Percentiles rank a stretch among this genome's conserved stretches.
Evolutionary conservation across 805 yeast genomes (phyloP).

Genomic region (Kuraishia molischiana): DNA sequence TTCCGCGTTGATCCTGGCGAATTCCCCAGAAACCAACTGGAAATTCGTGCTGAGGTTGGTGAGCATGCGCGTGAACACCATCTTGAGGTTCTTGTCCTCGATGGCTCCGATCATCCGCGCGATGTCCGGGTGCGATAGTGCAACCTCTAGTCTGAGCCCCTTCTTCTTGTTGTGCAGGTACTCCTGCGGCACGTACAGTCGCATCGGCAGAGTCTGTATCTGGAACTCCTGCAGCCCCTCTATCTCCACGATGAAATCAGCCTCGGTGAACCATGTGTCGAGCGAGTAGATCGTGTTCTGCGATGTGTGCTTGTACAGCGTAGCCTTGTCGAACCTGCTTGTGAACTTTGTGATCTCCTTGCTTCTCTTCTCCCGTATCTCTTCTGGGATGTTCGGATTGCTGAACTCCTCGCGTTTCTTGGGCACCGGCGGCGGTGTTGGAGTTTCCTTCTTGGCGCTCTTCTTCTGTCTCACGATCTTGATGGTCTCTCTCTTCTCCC

Average conservation of each 20-base stretch:
- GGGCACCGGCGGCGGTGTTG: neutral
- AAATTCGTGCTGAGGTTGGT: slow-evolving; percentile 20
- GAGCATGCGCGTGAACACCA: slow-evolving; percentile 21
- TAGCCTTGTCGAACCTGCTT: slow-evolving; percentile 15
- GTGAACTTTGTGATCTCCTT: slow-evolving; percentile 16
- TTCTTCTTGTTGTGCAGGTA: slow-evolving; percentile 17
- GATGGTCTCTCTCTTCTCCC: slow-evolving; percentile 51
- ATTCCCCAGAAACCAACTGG: slow-evolving; percentile 11
- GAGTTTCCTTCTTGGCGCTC: slow-evolving; percentile 6
- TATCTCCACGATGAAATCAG: slow-evolving; percentile 18
- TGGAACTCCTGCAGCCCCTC: slow-evolving; percentile 17
- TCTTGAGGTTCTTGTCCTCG: slow-evolving; percentile 15
- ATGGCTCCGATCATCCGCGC: slow-evolving; percentile 16
- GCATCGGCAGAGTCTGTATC: slow-evolving; percentile 16
- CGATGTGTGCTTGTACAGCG: slow-evolving; percentile 17
- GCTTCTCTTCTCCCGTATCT: slow-evolving; percentile 7
- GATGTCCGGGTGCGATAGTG: slow-evolving; percentile 18
- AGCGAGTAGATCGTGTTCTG: slow-evolving; percentile 19
- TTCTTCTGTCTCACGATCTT: slow-evolving; percentile 35
- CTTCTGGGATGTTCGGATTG: slow-evolving; percentile 6
- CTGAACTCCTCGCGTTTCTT: slow-evolving; percentile 1
- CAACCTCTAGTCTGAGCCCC: slow-evolving; percentile 18
- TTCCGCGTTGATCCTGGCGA: slow-evolving; percentile 7
- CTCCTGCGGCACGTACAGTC: slow-evolving; percentile 20
- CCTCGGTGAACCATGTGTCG: slow-evolving; percentile 14